Evolutionary conservation across 176 grass and related monocot species (phyloP).

Genomic region (Oryza meridionalis): DNA sequence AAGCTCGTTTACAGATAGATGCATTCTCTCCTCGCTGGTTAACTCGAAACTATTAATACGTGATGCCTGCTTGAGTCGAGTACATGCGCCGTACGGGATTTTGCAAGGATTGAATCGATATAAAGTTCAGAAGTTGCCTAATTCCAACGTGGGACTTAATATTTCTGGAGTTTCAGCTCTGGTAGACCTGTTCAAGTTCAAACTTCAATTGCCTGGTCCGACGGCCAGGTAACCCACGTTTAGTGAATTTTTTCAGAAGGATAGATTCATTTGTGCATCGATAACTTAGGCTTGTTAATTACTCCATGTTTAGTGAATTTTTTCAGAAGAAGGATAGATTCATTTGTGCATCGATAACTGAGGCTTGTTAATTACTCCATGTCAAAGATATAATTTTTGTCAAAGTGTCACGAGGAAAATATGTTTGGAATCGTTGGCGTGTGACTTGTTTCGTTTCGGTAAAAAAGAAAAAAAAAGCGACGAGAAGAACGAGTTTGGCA

Average conservation of each 20-base stretch:
- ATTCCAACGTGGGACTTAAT: neutral
- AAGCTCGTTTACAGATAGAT: neutral
- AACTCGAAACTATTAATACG: neutral
- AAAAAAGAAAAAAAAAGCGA: neutral
- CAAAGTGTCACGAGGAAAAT: constrained; percentile 25
- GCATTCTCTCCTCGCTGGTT: neutral
- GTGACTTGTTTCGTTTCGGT: neutral
- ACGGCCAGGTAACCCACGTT: neutral
- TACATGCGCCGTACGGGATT: neutral
- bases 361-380: neutral
- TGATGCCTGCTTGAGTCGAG: neutral
- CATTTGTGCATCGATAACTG: neutral
- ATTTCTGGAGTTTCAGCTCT: neutral
- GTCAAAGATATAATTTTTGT: neutral
- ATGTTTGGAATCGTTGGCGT: neutral
- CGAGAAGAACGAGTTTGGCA: constrained; percentile 12
- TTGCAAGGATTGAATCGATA: neutral
- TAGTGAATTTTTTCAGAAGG: neutral
- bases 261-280: neutral
- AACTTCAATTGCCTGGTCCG: neutral
- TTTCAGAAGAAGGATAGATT: neutral
- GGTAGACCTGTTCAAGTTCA: neutral
- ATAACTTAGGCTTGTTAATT: neutral
- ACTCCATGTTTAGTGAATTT: neutral
- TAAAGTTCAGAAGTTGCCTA: neutral